Evolutionary conservation across 495 filamentous ascomycete genomes (phyloP).

Genomic region (Podospora sp.): DNA sequence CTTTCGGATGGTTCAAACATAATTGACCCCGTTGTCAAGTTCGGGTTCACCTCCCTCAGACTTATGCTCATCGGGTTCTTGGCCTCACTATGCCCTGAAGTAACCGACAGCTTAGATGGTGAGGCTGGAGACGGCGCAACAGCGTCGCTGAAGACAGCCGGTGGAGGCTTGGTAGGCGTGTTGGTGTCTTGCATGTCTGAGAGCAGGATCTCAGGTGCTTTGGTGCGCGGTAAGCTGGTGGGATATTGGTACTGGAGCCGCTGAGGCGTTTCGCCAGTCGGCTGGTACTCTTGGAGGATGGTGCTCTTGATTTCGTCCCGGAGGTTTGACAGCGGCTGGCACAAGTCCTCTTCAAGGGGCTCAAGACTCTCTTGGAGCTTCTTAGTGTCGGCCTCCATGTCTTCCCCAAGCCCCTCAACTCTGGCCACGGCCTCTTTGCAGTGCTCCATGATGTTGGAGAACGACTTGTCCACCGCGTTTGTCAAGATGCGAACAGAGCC

Average conservation of each 20-base stretch:
- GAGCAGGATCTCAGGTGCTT: constrained; percentile 67
- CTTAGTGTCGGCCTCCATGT: constrained; percentile 58
- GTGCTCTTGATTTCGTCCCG: constrained; percentile 63
- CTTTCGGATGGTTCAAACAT: constrained; percentile 38
- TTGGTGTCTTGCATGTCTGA: constrained; percentile 52
- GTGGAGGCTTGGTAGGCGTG: constrained; percentile 34
- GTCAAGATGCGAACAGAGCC: constrained; percentile 63
- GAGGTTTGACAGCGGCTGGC: constrained; percentile 69
- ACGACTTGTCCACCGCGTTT: constrained; percentile 67
- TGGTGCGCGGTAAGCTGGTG: constrained; percentile 73
- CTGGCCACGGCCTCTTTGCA: constrained; percentile 64
- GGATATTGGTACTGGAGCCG: constrained; percentile 77
- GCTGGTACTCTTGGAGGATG: constrained; percentile 71
- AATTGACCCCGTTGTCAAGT: constrained; percentile 34
- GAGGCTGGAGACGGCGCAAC: constrained; percentile 28
- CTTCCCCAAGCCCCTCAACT: constrained; percentile 63
- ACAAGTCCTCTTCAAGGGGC: constrained; percentile 61
- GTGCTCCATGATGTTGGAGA: constrained; percentile 65
- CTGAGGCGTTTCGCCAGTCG: constrained; percentile 84
- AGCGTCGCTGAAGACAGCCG: constrained; percentile 43
- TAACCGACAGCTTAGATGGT: constrained; percentile 5
- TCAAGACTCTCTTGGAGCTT: constrained; percentile 58
- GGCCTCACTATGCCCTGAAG: background rate
- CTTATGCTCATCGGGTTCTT: constrained; percentile 30
- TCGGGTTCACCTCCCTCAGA: constrained; percentile 51